Evolutionary conservation across 441 rosid species (phyloP).

Genomic region (Jatropha multifida): DNA sequence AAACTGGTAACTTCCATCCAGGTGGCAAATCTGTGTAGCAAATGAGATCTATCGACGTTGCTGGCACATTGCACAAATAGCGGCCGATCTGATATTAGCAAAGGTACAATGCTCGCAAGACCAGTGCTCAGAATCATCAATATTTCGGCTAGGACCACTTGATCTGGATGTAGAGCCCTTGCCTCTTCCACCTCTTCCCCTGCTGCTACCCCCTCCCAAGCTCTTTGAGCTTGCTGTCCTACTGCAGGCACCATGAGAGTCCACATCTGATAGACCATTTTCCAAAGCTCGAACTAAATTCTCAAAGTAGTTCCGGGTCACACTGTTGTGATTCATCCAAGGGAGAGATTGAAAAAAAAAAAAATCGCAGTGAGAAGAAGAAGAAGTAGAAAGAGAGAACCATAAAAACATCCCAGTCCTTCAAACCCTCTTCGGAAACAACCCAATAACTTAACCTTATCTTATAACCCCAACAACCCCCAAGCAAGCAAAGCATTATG

Average conservation of each 20-base stretch:
- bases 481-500: no score
- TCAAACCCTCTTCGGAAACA: no score
- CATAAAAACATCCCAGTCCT: no score
- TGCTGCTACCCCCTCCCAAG: slow-evolving; percentile 52
- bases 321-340: slow-evolving; percentile 44
- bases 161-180: slow-evolving; percentile 70
- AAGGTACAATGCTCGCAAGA: slow-evolving; percentile 89
- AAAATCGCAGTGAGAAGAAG: neutral
- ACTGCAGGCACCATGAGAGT: slow-evolving; percentile 60
- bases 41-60: slow-evolving; percentile 40
- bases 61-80: slow-evolving; percentile 78
- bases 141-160: slow-evolving; percentile 46
- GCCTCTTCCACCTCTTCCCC: slow-evolving; percentile 49
- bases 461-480: no score
- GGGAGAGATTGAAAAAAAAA: neutral
- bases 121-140: slow-evolving; percentile 66
- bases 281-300: slow-evolving; percentile 88
- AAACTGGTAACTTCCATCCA: neutral
- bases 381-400: neutral
- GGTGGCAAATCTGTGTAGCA: slow-evolving; percentile 2
- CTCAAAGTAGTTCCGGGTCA: slow-evolving; percentile 89
- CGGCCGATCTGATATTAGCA: slow-evolving; percentile 57
- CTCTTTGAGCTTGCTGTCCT: slow-evolving; percentile 64
- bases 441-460: no score
- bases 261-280: slow-evolving; percentile 90